Evolutionary conservation across 1,139 yeast species (phyloP), one percentile per base, ranked within the genome.

Genomic region (Chernovozyma aurita): DNA sequence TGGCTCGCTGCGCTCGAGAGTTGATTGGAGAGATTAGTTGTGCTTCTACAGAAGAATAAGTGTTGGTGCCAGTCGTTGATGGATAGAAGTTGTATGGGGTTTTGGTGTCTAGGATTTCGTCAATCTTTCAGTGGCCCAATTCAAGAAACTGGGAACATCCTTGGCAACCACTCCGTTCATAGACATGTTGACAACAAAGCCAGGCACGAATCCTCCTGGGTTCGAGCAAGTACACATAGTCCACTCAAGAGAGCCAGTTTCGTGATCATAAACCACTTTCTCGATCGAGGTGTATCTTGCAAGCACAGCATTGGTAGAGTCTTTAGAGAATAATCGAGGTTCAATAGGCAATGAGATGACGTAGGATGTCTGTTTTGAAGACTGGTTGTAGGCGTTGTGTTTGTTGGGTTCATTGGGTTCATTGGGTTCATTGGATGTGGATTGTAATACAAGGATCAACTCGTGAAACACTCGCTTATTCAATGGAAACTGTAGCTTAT

Each of bases 151-250:
- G 0, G 87, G 86, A 1, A 83, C 87, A 49, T 83, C 94, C 37
- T 74, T 72, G 1, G 81, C 76, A 26, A 83, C 74, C 11, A 78
- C 80, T 15, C 68, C 65, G 2, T 78, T 72, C 37, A 82, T 70
- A 32, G 76, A 63, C 38, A 69, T 52, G 42, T 76, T 73, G 39
- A 80, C 82, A 17, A 83, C 39, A 77, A 81, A 80, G 30, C 70
- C 60, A 1, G 92, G 92, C 3, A 83, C 67, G 38, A 54, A 61
- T 0, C 94, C 94, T 18, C 82, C 78, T 1, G 88, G 81, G 39
- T 74, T 79, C 37, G 85, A 76, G 32, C 76, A 63, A 12, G 78
- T 75, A 14, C 78, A 74, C 86, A 82, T 79, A 6, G 61, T 50
- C 94, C 94, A 83, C 29, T 64, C 63, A 15, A 79, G 63, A 12